phyloP scores from a whole-genome alignment of 164 flowering plant species.

The Liriodendron chinense region DNA sequence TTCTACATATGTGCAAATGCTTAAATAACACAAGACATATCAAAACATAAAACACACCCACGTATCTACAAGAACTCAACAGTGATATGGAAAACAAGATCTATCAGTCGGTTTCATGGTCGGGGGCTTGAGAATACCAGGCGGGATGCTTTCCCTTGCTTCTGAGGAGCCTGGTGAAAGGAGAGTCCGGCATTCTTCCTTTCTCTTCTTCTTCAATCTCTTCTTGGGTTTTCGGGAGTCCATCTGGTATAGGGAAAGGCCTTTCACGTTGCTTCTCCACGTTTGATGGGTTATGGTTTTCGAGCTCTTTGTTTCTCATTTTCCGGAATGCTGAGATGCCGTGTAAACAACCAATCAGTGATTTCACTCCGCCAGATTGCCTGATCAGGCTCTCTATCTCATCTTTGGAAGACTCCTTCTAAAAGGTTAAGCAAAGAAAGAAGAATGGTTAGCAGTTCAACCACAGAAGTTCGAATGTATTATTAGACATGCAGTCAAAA shows the following conservation, averaged over 20 bases:
- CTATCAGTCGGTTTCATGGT: constrained; percentile 73
- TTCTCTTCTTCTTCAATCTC: constrained; percentile 86
- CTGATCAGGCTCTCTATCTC: constrained; percentile 64
- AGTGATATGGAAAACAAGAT: background rate
- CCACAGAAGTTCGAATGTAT: background rate
- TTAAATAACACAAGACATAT: background rate
- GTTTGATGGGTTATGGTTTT: constrained; percentile 6
- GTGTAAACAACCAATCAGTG: constrained; percentile 62
- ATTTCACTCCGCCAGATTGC: constrained; percentile 58
- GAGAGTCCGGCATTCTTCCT: constrained; percentile 77
- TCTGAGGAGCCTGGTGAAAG: constrained; percentile 71
- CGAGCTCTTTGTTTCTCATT: constrained; percentile 17
- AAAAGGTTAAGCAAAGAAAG: constrained; percentile 7
- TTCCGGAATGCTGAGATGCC: constrained; percentile 39
- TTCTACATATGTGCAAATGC: background rate
- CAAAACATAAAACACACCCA: background rate
- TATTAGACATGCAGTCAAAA: background rate
- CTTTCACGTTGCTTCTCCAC: constrained; percentile 12
- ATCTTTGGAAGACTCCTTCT: constrained; percentile 56
- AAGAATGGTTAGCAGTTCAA: background rate
- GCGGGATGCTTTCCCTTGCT: constrained; percentile 61
- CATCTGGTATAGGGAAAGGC: constrained; percentile 63
- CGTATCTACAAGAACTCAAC: background rate
- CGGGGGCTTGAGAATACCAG: constrained; percentile 73
- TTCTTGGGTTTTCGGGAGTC: constrained; percentile 61